Evolutionary conservation across 352 stramenopile genomes (phyloP).

Genomic region (Pythium scleroteichum): DNA sequence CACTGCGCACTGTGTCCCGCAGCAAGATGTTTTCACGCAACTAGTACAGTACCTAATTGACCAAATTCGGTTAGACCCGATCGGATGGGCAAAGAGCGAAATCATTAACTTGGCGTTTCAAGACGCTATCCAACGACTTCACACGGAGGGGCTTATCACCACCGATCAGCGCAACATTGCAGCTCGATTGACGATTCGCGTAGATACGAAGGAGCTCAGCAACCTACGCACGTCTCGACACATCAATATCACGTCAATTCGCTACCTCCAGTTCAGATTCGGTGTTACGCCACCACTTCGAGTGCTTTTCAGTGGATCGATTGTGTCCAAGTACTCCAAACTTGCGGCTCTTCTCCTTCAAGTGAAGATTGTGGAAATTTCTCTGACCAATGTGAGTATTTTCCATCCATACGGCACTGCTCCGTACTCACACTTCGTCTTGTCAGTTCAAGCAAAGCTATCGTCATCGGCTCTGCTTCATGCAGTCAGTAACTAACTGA

Average conservation of each 20-base stretch:
- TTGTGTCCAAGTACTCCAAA: conserved; percentile 65
- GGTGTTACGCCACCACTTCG: conserved; percentile 45
- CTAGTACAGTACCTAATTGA: conserved; percentile 51
- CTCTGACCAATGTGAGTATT: conserved; percentile 51
- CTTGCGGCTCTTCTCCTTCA: conserved; percentile 60
- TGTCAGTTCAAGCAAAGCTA: conserved; percentile 60
- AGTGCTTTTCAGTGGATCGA: conserved; percentile 58
- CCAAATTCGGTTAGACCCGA: conserved; percentile 50
- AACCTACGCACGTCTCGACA: conserved; percentile 29
- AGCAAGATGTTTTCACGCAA: conserved; percentile 73
- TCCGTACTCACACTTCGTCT: background rate
- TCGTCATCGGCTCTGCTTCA: conserved; percentile 50
- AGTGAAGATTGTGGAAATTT: conserved; percentile 61
- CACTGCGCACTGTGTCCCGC: background rate
- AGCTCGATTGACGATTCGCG: conserved; percentile 45
- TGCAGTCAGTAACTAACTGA: conserved; percentile 50
- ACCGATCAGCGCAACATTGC: conserved; percentile 38
- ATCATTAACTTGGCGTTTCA: conserved; percentile 56
- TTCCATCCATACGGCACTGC: background rate
- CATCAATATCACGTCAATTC: conserved; percentile 60
- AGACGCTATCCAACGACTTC: conserved; percentile 49
- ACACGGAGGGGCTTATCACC: conserved; percentile 46
- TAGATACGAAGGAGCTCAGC: conserved; percentile 54
- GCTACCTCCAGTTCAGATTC: conserved; percentile 64
- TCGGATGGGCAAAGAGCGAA: conserved; percentile 61